These are phyloP conservation scores for sorghum (Sorghum bicolor) DNA, from an alignment of 176 grass and related monocot genomes.

Conservation along the genomic window DNA sequence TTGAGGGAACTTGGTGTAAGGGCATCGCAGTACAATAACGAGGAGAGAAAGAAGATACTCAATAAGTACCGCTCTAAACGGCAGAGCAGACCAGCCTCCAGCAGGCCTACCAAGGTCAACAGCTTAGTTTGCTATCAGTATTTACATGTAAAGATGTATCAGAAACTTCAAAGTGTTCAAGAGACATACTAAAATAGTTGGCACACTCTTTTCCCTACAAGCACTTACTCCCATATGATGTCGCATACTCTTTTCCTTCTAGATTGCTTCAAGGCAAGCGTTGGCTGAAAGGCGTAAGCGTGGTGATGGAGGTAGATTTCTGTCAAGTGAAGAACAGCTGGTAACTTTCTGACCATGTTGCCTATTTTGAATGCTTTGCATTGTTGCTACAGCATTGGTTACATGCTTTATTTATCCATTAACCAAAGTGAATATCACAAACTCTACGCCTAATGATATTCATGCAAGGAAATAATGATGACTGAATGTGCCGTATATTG, in stretches of 20 bases:
- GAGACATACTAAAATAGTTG: not conserved
- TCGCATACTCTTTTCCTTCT: conserved; percentile 1
- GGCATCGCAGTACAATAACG: conserved; percentile 46
- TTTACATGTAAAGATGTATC: not conserved
- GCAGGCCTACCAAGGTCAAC: conserved; percentile 63
- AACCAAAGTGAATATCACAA: not conserved
- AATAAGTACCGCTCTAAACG: conserved; percentile 65
- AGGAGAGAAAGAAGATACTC: conserved; percentile 79
- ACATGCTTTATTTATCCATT: not conserved
- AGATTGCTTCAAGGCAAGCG: conserved; percentile 72
- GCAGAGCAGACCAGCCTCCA: conserved; percentile 46
- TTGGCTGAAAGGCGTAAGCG: conserved; percentile 62
- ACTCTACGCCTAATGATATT: not conserved
- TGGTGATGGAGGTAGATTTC: conserved; percentile 71
- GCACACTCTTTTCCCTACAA: not conserved
- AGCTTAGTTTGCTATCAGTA: not conserved
- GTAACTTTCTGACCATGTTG: conserved; percentile 34
- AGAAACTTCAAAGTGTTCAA: conserved; percentile 3
- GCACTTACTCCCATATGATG: conserved; percentile 7
- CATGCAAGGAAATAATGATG: not conserved
- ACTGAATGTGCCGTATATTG: not conserved
- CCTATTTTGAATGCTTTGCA: conserved; percentile 8
- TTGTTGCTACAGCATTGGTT: not conserved
- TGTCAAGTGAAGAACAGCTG: conserved; percentile 40
- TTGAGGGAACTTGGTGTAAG: conserved; percentile 46